Conservation (phyloP, 1,284 basidiomycete genomes). For the Melampsora abietis-canadensis region DNA sequence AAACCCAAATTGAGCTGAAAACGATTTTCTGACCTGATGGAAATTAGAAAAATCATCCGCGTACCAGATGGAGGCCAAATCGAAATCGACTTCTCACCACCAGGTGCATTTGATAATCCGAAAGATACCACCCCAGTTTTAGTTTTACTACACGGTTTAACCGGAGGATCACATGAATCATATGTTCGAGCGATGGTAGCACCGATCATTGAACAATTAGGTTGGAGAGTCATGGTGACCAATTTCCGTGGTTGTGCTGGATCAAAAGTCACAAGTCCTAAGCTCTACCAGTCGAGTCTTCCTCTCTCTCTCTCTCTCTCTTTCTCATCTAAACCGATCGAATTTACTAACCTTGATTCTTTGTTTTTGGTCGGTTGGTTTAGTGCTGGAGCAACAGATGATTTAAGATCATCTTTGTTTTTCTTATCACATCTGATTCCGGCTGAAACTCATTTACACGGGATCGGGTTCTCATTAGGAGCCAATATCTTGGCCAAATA, state of each 20-base stretch:
- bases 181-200: constrained; percentile 78
- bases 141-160: constrained; percentile 78
- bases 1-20: no score
- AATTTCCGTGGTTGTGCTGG: constrained; percentile 83
- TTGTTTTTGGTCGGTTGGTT: neutral
- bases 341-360: neutral
- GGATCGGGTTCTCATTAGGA: constrained; percentile 88
- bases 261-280: constrained; percentile 46
- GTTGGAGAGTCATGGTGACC: constrained; percentile 80
- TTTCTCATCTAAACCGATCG: neutral
- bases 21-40: neutral
- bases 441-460: constrained; percentile 76
- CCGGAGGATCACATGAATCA: constrained; percentile 82
- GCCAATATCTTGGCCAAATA: constrained; percentile 89
- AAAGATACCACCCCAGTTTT: constrained; percentile 71
- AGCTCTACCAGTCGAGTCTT: constrained; percentile 39
- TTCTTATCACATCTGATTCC: constrained; percentile 67
- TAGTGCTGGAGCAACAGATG: constrained; percentile 65
- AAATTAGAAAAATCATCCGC: constrained; percentile 60
- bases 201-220: constrained; percentile 67
- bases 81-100: constrained; percentile 67
- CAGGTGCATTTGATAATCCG: constrained; percentile 60
- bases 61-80: constrained; percentile 69
- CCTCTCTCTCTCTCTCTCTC: constrained; percentile 41
- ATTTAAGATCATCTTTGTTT: constrained; percentile 74